phyloP scores from a whole-genome alignment of 805 yeast species.

The Yarrowia divulgata region DNA sequence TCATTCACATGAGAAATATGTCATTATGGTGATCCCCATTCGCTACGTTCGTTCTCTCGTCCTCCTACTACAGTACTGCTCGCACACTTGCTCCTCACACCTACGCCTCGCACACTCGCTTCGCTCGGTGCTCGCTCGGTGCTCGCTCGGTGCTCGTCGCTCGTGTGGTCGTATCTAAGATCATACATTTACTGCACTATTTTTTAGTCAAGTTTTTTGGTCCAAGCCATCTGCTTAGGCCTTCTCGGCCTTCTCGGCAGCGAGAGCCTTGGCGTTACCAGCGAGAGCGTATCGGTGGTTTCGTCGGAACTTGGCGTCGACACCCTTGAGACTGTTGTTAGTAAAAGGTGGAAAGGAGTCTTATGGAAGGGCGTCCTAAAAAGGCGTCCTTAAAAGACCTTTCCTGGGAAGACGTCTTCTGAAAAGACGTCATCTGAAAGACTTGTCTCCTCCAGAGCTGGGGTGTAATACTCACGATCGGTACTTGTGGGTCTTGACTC shows the following conservation, averaged over 20 bases:
- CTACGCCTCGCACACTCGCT: neutral
- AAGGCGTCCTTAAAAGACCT: too few species aligned
- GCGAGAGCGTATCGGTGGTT: conserved; percentile 99
- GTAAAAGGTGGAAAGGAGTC: neutral
- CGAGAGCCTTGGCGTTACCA: conserved; percentile 95
- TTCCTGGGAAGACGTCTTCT: too few species aligned
- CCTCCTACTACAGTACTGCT: too few species aligned
- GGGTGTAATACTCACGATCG: conserved; percentile 66
- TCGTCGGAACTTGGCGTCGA: conserved; percentile 98
- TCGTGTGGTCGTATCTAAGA: neutral
- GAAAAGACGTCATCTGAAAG: too few species aligned
- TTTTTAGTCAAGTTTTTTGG: conserved; percentile 18
- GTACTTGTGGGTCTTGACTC: conserved; percentile 97
- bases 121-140: neutral
- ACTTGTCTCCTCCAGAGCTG: too few species aligned
- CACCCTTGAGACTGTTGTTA: conserved; percentile 74
- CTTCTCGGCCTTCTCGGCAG: conserved; percentile 58
- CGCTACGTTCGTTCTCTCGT: too few species aligned
- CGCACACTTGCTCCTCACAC: too few species aligned
- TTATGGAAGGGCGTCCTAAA: too few species aligned
- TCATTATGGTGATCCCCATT: too few species aligned
- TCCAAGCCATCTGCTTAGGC: neutral
- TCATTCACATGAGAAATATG: too few species aligned
- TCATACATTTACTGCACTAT: conserved; percentile 29
- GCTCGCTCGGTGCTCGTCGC: too few species aligned